Conservation (phyloP, 495 filamentous ascomycete species). For the Aspergillus cavernicola region DNA sequence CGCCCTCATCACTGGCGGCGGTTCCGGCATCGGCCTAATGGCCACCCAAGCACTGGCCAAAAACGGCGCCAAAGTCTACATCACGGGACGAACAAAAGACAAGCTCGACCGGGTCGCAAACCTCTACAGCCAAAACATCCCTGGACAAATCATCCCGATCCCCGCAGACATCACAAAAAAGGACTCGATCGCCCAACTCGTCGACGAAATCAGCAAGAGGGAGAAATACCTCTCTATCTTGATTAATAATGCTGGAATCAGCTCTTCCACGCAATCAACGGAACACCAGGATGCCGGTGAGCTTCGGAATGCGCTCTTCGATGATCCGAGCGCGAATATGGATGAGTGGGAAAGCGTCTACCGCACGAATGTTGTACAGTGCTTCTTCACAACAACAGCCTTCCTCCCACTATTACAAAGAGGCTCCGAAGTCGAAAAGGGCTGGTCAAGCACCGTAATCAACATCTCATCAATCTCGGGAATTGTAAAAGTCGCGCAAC, state of each 20-base stretch:
- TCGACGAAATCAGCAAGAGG: slow-evolving; percentile 37
- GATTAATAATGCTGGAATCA: slow-evolving; percentile 57
- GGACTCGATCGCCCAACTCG: slow-evolving; percentile 40
- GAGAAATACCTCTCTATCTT: slow-evolving; percentile 49
- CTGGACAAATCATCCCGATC: slow-evolving; percentile 56
- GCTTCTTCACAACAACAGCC: slow-evolving; percentile 1
- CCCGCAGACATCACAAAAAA: slow-evolving; percentile 49
- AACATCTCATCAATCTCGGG: slow-evolving; percentile 58
- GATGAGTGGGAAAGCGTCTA: slow-evolving; percentile 12
- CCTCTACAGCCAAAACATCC: slow-evolving; percentile 40
- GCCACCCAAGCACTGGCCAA: slow-evolving; percentile 55
- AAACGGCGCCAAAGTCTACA: slow-evolving; percentile 59
- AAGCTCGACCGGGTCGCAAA: slow-evolving; percentile 53
- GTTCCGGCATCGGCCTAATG: slow-evolving; percentile 52
- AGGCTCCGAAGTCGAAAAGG: slow-evolving; percentile 40
- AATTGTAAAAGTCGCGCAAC: slow-evolving; percentile 45
- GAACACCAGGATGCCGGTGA: slow-evolving; percentile 40
- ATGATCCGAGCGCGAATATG: slow-evolving; percentile 22
- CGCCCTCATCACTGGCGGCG: slow-evolving; percentile 54
- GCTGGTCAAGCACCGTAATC: slow-evolving; percentile 54
- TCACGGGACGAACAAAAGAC: slow-evolving; percentile 53
- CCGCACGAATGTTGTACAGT: slow-evolving; percentile 28
- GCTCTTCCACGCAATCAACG: slow-evolving; percentile 25
- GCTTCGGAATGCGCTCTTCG: slow-evolving; percentile 56
- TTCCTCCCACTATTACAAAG: background rate